Base-by-base conservation (phyloP, 495 filamentous ascomycete species). In the Mytilinidion resinicola region DNA sequence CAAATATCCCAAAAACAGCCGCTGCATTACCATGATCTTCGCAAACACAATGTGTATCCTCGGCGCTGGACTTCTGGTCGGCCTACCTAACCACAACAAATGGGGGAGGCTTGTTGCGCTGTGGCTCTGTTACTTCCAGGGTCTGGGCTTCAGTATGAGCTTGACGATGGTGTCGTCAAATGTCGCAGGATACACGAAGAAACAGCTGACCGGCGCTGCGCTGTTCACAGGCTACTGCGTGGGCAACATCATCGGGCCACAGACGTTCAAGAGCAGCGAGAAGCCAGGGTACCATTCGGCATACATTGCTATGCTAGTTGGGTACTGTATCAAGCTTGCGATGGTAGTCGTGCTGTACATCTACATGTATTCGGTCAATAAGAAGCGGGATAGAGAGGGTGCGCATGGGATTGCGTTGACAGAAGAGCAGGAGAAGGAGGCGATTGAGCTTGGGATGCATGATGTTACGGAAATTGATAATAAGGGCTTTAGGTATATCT, bases 401-500 rank as follows among this genome's bases (percentile, higher is more conserved):
- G 62, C 70, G n/a, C 52, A 59, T 54, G 63, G 66, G 36, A 52
- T 64, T 19, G 55, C 44, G n/a, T 41, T 55, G 1, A 65, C 65
- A 0, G 66, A 70, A 3, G 72, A 73, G 17, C 72, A 76, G 52
- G 71, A 76, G 39, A 69, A 67, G 55, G 77, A 76, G 36, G 78
- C 77, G 0, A 74, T 82, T 44, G 78, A 82, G 55, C 70, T 64
- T 55, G 80, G 80, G 12, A 83, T 82, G 79, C 67, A 78, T 68
- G 79, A 82, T 56, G 69, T 77, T 70, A 82, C 79, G 0, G 78
- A 83, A 64, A 64, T 83, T 14, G 78, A 81, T 21, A 83, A 83
- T 46, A 77, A 75, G 61, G 76, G 70, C 1, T 83, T 83, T 61
- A 66, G 78, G 65, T 82, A 81, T 57, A 75, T 76, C 4, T 53